phyloP scores from a whole-genome alignment of 306 rosid species.

The Cucurbita moschata region DNA sequence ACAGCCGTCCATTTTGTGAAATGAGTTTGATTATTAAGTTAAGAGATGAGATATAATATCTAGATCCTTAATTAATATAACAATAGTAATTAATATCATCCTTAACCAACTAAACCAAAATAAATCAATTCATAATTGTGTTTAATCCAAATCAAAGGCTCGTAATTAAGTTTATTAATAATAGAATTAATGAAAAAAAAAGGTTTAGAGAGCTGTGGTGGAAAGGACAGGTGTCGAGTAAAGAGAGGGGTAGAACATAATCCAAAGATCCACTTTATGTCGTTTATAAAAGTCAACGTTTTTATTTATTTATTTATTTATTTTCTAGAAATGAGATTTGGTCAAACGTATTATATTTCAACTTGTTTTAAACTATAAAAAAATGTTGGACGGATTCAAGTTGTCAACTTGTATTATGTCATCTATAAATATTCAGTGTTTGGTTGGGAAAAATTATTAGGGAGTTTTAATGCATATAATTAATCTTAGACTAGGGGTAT shows the following conservation, averaged over 20 bases:
- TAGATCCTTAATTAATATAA: not conserved
- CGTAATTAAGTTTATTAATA: no score
- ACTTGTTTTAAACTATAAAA: not conserved
- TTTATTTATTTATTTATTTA: not conserved
- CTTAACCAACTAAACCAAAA: not conserved
- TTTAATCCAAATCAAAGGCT: not conserved
- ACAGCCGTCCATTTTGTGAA: not conserved
- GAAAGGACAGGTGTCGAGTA: not conserved
- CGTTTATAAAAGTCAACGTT: not conserved
- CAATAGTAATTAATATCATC: not conserved
- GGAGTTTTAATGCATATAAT: not conserved
- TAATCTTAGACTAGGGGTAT: not conserved
- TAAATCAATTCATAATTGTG: not conserved
- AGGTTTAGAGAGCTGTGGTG: not conserved
- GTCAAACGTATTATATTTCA: not conserved
- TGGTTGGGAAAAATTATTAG: not conserved
- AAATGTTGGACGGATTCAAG: not conserved
- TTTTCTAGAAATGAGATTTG: not conserved
- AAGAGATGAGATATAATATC: not conserved
- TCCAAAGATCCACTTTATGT: constrained; percentile 1
- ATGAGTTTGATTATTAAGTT: not conserved
- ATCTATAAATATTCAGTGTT: not conserved
- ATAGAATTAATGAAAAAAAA: no score
- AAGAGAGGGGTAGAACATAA: not conserved
- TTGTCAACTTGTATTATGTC: not conserved